These are phyloP conservation scores for Colletotrichum somersetense DNA, from an alignment of 2,329 filamentous ascomycete genomes.

Conservation along the genomic window DNA sequence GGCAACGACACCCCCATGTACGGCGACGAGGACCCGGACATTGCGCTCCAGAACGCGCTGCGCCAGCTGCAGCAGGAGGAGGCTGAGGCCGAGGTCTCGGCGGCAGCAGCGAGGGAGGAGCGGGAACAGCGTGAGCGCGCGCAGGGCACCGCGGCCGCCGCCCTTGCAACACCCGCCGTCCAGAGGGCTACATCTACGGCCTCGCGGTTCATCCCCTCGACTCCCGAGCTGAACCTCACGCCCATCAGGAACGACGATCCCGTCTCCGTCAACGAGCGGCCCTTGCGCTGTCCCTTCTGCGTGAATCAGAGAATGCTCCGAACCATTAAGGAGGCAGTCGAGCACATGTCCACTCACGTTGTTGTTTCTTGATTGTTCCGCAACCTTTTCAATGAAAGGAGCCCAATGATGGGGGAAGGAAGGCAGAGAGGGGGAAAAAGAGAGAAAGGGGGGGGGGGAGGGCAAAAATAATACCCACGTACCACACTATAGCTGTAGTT, in stretches of 20 bases:
- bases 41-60: slow-evolving; percentile 70
- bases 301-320: slow-evolving; percentile 72
- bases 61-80: slow-evolving; percentile 71
- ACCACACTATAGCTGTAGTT: background rate
- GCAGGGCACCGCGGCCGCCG: slow-evolving; percentile 45
- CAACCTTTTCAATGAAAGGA: background rate
- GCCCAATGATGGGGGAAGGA: background rate
- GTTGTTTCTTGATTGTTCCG: slow-evolving; percentile 57
- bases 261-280: slow-evolving; percentile 60
- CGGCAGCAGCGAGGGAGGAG: slow-evolving; percentile 66
- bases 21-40: slow-evolving; percentile 67
- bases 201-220: slow-evolving; percentile 42
- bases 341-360: slow-evolving; percentile 73
- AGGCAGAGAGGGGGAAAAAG: background rate
- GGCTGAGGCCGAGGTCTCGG: slow-evolving; percentile 69
- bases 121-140: slow-evolving; percentile 58
- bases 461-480: slow-evolving; percentile 28
- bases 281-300: slow-evolving; percentile 71
- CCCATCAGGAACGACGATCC: slow-evolving; percentile 66
- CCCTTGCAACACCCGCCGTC: slow-evolving; percentile 46
- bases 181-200: slow-evolving; percentile 41
- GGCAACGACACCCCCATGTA: slow-evolving; percentile 68
- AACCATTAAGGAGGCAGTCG: slow-evolving; percentile 71
- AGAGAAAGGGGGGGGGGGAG: too few relatives aligned
- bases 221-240: slow-evolving; percentile 64